Evolutionary conservation across 2,329 filamentous ascomycete species (phyloP), one percentile per base, ranked within the genome.

Genomic region (Tympanopsis confertula): DNA sequence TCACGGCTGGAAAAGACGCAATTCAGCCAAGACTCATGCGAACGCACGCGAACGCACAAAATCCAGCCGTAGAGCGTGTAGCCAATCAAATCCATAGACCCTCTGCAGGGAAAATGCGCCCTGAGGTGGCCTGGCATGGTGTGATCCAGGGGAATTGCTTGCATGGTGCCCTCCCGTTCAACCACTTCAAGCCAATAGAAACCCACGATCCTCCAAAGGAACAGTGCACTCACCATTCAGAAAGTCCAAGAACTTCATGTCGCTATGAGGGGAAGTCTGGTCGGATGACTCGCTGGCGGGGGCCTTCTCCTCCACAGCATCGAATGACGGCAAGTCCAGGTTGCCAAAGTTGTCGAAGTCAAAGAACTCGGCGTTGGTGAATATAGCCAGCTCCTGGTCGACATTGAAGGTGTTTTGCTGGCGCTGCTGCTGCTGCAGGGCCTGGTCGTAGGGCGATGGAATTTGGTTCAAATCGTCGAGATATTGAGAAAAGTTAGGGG

Each of bases 301-400:
- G 10, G 24, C n/a, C 30, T 33, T 33, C 30, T 33, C 15, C 10
- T 33, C 15, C 15, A 33, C 30, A 15, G 30, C 10, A 18, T 33
- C 30, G 15, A 33, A 33, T 15, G 30, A 7, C 10, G 30, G 30
- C 30, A 33, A 18, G 30, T 33, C 17, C 7, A 33, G 15, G n/a
- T 28, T n/a, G 10, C 24, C 24, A 28, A 28, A n/a, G 7, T 33
- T 10, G 15, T 33, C 30, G 30, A 33, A 33, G 17, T 33, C 30
- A 18, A 33, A 33, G 30, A 33, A 33, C 30, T 33, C 30, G 30
- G 30, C 15, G 15, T 33, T 33, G 12, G 30, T 33, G 30, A 33
- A 33, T 7, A 33, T 7, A 10, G 30, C 10, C 30, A 33, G 15
- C 17, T 33, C 30, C 10, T 10, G 10, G 15, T 33, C 30, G 30